A percentile compares a stretch with the other conserved stretches of the same genome.
Conservation (phyloP, 2,329 filamentous ascomycete species). For the Paecilomyces sp. region DNA sequence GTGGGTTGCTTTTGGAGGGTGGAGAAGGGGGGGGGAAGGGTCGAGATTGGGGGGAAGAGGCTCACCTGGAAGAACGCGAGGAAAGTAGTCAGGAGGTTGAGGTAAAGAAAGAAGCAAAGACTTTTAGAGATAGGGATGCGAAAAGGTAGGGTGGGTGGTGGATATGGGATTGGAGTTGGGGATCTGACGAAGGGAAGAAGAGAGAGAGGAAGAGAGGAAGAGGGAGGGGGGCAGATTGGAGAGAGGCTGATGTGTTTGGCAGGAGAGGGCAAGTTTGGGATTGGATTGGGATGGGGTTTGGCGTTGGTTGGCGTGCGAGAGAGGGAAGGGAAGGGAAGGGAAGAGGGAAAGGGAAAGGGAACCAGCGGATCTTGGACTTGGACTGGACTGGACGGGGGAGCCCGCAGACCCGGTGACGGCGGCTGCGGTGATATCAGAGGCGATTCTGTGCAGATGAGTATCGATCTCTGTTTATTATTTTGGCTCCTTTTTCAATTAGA, state of each 20-base stretch:
- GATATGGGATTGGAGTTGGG: conserved; percentile 6
- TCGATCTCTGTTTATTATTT: no score
- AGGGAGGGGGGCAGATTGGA: conserved; percentile 9
- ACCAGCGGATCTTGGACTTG: conserved; percentile 3
- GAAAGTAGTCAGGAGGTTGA: neutral
- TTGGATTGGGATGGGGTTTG: conserved; percentile 9
- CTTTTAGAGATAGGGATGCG: conserved; percentile 5
- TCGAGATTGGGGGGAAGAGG: neutral
- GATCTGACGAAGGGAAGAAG: neutral
- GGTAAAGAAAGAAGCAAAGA: neutral
- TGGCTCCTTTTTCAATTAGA: no score
- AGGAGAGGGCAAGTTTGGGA: conserved; percentile 13
- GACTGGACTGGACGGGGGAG: neutral
- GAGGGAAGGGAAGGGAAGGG: neutral
- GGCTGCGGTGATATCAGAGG: neutral
- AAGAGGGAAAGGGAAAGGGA: neutral
- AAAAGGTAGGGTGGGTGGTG: conserved; percentile 12
- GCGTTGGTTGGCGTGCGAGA: conserved; percentile 3
- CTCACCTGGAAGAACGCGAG: neutral
- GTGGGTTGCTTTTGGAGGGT: neutral
- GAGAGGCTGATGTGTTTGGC: conserved; percentile 12
- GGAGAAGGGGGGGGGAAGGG: neutral
- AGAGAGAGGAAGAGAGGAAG: conserved; percentile 2
- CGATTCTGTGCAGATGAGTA: neutral
- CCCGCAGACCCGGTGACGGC: conserved; percentile 2